Conservation (phyloP, 1,139 yeast species). For the Petasospora fabianii region DNA sequence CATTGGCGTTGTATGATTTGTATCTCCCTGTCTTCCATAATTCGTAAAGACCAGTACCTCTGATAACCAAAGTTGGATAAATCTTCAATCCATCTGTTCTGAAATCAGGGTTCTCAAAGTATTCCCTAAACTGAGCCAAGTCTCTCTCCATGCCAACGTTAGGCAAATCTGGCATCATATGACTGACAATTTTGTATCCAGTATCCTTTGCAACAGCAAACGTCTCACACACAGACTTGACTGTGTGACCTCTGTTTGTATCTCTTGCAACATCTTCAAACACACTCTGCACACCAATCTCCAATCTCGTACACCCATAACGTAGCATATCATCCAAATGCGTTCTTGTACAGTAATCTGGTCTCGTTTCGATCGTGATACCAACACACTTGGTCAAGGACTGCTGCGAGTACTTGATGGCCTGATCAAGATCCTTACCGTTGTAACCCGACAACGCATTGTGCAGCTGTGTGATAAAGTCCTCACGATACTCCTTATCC, state of each 20-base stretch:
- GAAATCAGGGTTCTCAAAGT: slow-evolving; percentile 94
- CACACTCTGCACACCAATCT: slow-evolving; percentile 95
- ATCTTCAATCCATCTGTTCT: slow-evolving; percentile 95
- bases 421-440: slow-evolving; percentile 85
- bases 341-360: slow-evolving; percentile 96
- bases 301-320: slow-evolving; percentile 95
- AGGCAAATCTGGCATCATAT: slow-evolving; percentile 99
- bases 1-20: slow-evolving; percentile 92
- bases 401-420: slow-evolving; percentile 87
- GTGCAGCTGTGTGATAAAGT: slow-evolving; percentile 83
- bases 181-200: slow-evolving; percentile 95
- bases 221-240: slow-evolving; percentile 92
- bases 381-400: slow-evolving; percentile 97
- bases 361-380: slow-evolving; percentile 96
- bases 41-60: slow-evolving; percentile 97
- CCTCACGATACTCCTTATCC: slow-evolving; percentile 84
- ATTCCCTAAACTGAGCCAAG: slow-evolving; percentile 90
- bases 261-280: slow-evolving; percentile 99
- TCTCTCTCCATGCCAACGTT: slow-evolving; percentile 99
- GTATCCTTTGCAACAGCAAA: slow-evolving; percentile 96
- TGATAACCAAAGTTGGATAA: slow-evolving; percentile 92
- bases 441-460: slow-evolving; percentile 94
- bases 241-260: slow-evolving; percentile 98
- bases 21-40: slow-evolving; percentile 96
- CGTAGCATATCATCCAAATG: slow-evolving; percentile 93